Evolutionary conservation across 2,329 filamentous ascomycete genomes (phyloP).

Genomic region (Aspergillus ochraceus): DNA sequence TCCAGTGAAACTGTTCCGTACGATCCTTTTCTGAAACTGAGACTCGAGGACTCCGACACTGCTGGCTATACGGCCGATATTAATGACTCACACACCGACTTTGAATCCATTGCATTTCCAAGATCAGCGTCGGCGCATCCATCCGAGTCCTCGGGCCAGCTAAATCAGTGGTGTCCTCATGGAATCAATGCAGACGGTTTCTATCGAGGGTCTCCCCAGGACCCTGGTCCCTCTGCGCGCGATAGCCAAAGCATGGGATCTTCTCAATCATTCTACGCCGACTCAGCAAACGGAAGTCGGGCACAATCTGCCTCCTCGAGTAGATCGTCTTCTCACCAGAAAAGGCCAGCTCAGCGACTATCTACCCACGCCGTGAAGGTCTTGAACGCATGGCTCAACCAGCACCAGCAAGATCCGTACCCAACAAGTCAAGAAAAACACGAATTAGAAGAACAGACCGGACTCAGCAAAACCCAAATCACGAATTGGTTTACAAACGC

Average conservation of each 20-base stretch:
- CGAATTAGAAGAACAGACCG: constrained; percentile 70
- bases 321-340: neutral
- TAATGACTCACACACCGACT: neutral
- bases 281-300: neutral
- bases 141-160: neutral
- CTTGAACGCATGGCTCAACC: constrained; percentile 76
- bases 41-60: neutral
- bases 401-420: constrained; percentile 76
- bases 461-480: constrained; percentile 78
- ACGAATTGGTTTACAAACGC: constrained; percentile 89
- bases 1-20: neutral
- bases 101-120: neutral
- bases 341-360: neutral
- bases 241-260: neutral
- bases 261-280: neutral
- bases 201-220: neutral
- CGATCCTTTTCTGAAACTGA: neutral
- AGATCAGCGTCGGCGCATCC: neutral
- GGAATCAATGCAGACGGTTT: neutral
- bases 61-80: neutral
- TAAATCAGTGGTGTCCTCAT: neutral
- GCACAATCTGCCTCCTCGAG: neutral
- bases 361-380: constrained; percentile 61
- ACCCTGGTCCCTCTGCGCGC: neutral
- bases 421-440: constrained; percentile 82